Evolutionary conservation across 345 rosid species (phyloP), one percentile per base, ranked within the genome.

Genomic region (Citrus reticulata): DNA sequence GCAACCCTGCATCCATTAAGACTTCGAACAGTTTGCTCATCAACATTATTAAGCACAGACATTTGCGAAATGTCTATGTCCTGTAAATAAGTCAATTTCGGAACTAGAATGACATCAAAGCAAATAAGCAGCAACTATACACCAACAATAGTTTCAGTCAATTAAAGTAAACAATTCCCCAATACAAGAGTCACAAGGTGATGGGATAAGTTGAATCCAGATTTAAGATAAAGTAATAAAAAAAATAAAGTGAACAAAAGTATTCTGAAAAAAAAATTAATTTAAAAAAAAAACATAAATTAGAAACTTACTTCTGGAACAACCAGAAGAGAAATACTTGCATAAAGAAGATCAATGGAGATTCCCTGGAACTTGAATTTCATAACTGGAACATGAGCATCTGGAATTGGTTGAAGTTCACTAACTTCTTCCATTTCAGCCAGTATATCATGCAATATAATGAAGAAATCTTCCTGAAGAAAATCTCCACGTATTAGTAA

Each of bases 1-100:
- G 99, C 98, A 86, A 92, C 99, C 83, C 98, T 88, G 89, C 99
- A 95, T 13, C 99, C 99, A 85, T 93, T 93, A 80, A 95, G 99
- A 84, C 99, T 95, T 65, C 97, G 91, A 70, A 89, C 99, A 27
- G 97, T 92, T 55, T 89, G 97, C 85, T 92, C 99, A 85, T 95
- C 99, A 57, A 90, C 91, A 70, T 92, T 83, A 70, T 86, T 81
- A 24, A 93, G 86, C 79, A 95, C 95, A 70, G 93, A 86, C 25
- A 79, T 84, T 80, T 84, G 71, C 13, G 99, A 93, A 75, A 95
- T 92, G 79, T 95, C 99, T 86, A 95, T 80, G 80, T 93, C 94
- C 98, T 95, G 89, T 82, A 25, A 74, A 83, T 20, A 78, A 62
- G 79, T 68, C 17, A 80, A 57, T 78, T 74, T 40, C 65, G 51